phyloP scores from a whole-genome alignment of 192 early-diverging fungal genomes.

The Backusella macrospora region DNA sequence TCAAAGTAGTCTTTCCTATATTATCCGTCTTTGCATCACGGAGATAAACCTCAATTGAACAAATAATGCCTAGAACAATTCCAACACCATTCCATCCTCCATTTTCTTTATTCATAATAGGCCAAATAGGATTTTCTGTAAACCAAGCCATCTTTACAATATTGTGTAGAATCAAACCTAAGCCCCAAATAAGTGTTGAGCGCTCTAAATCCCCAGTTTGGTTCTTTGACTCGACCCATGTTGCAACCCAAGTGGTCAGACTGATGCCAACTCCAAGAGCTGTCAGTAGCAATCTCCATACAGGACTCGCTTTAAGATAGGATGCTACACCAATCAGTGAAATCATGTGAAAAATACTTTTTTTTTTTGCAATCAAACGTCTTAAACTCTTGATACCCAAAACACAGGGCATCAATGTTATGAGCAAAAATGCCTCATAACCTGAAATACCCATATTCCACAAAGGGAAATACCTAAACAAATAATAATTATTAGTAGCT shows the following conservation, averaged over 20 bases:
- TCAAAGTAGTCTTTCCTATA: not conserved
- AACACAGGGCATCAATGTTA: slow-evolving; percentile 59
- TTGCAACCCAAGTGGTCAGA: slow-evolving; percentile 58
- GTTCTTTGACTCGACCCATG: slow-evolving; percentile 56
- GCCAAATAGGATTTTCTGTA: slow-evolving; percentile 82
- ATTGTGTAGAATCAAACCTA: slow-evolving; percentile 69
- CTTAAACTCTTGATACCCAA: slow-evolving; percentile 62
- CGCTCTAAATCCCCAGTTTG: slow-evolving; percentile 62
- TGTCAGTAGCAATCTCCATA: slow-evolving; percentile 58
- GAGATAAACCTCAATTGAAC: slow-evolving; percentile 58
- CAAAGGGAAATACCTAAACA: slow-evolving; percentile 79
- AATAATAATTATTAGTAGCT: not conserved
- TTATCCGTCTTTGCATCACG: slow-evolving; percentile 37
- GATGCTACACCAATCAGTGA: slow-evolving; percentile 67
- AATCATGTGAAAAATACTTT: slow-evolving; percentile 57
- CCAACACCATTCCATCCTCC: slow-evolving; percentile 75
- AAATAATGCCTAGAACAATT: slow-evolving; percentile 61
- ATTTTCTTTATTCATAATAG: slow-evolving; percentile 72
- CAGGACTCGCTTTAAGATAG: slow-evolving; percentile 61
- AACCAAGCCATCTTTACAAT: slow-evolving; percentile 76
- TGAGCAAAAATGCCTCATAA: slow-evolving; percentile 74
- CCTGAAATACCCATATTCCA: slow-evolving; percentile 88
- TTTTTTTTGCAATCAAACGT: slow-evolving; percentile 54
- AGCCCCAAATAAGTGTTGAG: slow-evolving; percentile 62
- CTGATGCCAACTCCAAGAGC: slow-evolving; percentile 62